Evolutionary conservation across 2,329 filamentous ascomycete species (phyloP), one percentile per base, ranked within the genome.

Genomic region (Exophiala viscosa): DNA sequence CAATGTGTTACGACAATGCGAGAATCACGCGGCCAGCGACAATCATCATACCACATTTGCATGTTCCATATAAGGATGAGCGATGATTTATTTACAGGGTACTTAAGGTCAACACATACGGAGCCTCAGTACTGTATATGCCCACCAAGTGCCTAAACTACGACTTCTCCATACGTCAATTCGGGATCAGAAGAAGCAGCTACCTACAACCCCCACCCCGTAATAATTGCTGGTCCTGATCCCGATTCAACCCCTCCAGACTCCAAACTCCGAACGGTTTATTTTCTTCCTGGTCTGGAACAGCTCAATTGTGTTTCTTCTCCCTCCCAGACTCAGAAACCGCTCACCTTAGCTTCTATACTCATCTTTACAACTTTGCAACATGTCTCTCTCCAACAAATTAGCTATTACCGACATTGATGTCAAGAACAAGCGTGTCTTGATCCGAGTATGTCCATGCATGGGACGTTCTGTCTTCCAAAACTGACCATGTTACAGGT

Each of bases 341-440:
- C 38, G 13, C 8, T 2, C 32, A 11, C 32, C 3, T 35, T 23
- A 6, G 18, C 17, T 36, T 23, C 15, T 18, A 36, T 50, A 15
- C 32, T 38, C 42, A 31, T 18, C 17, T 39, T 42, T 43, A n/a
- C 23, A 47, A 49, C 14, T 43, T 17, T 53, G 31, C 43, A 70
- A 50, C 55, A 99, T 99, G 93, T 97, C 93, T 85, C 89, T 99
- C 71, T 88, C 91, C 67, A 96, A 85, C 84, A 99, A 99, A 83
- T 88, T 99, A 67, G 88, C 90, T 65, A 96, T 99, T 76, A 88
- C 85, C 63, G 92, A 99, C 70, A 86, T 95, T 68, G 91, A 99
- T 76, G 82, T 99, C 76, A 95, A 96, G 84, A 92, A 82, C 83
- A 99, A 99, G 85, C 85, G 91, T 67, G 93, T 97, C 74, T 82